These are phyloP conservation scores for Umbelopsis sp. DNA, from an alignment of 371 early-diverging fungal species.

Conservation along the genomic window DNA sequence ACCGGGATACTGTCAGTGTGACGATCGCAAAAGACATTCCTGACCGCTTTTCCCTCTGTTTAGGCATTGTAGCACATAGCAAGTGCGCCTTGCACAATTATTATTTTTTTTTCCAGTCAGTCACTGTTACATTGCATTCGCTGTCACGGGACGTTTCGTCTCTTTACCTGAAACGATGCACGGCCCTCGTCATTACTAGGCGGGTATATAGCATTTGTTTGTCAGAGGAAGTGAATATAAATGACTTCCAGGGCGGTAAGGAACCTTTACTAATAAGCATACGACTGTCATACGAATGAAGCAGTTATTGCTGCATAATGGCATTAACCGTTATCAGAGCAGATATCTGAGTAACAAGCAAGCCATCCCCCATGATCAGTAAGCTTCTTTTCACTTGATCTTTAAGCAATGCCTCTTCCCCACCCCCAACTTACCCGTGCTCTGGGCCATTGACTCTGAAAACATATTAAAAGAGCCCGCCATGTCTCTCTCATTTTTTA, in stretches of 20 bases:
- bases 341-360: constrained; percentile 7
- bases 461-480: no score
- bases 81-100: no score
- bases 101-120: neutral
- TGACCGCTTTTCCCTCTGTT: neutral
- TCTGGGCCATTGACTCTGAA: neutral
- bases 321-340: neutral
- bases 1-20: constrained; percentile 17
- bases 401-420: neutral
- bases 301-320: neutral
- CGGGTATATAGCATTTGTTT: no score
- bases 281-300: no score
- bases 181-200: neutral
- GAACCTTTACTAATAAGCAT: no score
- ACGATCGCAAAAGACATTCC: constrained; percentile 6
- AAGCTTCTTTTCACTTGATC: constrained; percentile 11
- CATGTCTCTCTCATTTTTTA: no score
- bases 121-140: constrained; percentile 16
- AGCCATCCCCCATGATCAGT: constrained; percentile 12
- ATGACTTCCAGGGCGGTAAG: neutral
- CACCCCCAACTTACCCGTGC: neutral
- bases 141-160: constrained; percentile 11
- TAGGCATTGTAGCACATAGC: neutral
- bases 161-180: neutral
- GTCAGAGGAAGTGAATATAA: neutral